A percentile compares a stretch with the other conserved stretches of the same genome.
These are phyloP conservation scores for Neurospora terricola DNA, from an alignment of 495 filamentous ascomycete genomes.

Conservation along the genomic window DNA sequence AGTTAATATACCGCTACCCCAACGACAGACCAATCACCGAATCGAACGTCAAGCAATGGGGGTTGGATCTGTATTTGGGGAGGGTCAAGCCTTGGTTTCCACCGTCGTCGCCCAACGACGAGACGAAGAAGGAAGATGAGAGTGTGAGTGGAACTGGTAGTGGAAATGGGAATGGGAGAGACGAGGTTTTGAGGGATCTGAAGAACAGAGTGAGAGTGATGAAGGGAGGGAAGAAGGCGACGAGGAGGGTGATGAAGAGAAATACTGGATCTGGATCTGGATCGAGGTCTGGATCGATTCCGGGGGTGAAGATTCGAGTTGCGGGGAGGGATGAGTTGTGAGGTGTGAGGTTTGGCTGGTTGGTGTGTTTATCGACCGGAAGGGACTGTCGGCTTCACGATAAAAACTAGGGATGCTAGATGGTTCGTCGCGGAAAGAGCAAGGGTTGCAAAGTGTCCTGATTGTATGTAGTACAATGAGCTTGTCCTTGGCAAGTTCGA, in stretches of 20 bases:
- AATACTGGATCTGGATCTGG: background rate
- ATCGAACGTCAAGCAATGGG: slow-evolving; percentile 19
- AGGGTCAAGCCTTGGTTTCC: slow-evolving; percentile 25
- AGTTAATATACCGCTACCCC: slow-evolving; percentile 22
- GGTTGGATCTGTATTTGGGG: slow-evolving; percentile 23
- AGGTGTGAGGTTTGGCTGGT: slow-evolving; percentile 6
- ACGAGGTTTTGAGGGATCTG: background rate
- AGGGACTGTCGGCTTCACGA: background rate
- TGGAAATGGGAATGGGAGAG: background rate
- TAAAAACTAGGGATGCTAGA: too few species aligned
- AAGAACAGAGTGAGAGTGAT: background rate
- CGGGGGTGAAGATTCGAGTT: slow-evolving; percentile 21
- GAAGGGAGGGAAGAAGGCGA: slow-evolving; percentile 6
- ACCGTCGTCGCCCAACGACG: slow-evolving; percentile 10
- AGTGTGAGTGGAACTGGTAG: background rate
- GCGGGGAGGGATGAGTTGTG: slow-evolving; percentile 23
- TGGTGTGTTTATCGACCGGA: background rate
- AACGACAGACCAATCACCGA: slow-evolving; percentile 14
- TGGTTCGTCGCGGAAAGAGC: too few species aligned
- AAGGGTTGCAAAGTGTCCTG: too few species aligned
- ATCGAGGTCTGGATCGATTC: slow-evolving; percentile 2
- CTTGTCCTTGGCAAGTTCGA: too few species aligned
- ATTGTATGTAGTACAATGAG: too few species aligned
- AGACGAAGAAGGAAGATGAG: background rate
- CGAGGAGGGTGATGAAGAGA: slow-evolving; percentile 13